Conservation (phyloP, 1,284 basidiomycete genomes). For the Heterobasidion occidentale region DNA sequence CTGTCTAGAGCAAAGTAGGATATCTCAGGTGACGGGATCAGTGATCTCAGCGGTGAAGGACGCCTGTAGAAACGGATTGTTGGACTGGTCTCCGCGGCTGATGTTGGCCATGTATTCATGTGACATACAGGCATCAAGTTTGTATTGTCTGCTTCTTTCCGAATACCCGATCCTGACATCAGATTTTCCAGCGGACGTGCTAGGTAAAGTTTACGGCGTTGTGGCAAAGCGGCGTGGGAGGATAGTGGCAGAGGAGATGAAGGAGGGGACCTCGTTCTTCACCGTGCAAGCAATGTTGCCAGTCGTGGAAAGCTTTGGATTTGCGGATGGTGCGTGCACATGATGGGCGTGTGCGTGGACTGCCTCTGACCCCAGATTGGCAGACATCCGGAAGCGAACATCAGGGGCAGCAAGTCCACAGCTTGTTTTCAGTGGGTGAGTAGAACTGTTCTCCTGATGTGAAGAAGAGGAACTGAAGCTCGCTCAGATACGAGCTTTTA, state of each 20-base stretch:
- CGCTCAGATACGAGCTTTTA: slow-evolving; percentile 71
- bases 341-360: not conserved
- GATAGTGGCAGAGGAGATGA: slow-evolving; percentile 97
- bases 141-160: slow-evolving; percentile 21
- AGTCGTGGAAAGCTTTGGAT: slow-evolving; percentile 96
- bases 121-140: slow-evolving; percentile 97
- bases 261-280: slow-evolving; percentile 95
- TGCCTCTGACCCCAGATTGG: not conserved
- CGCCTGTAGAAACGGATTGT: slow-evolving; percentile 78
- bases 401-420: slow-evolving; percentile 97
- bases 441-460: slow-evolving; percentile 4
- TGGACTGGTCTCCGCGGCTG: slow-evolving; percentile 97
- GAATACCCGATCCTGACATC: slow-evolving; percentile 2
- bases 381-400: slow-evolving; percentile 93
- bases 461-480: slow-evolving; percentile 32
- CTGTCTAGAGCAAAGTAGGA: slow-evolving; percentile 48
- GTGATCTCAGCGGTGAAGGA: slow-evolving; percentile 88
- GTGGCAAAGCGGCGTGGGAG: slow-evolving; percentile 86
- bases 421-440: slow-evolving; percentile 90
- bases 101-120: slow-evolving; percentile 99
- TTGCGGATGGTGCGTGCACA: slow-evolving; percentile 74
- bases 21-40: slow-evolving; percentile 81
- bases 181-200: slow-evolving; percentile 72
- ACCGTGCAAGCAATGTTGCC: slow-evolving; percentile 88
- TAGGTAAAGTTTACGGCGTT: slow-evolving; percentile 97